These are phyloP conservation scores for Sordariomycetes sp. DNA, from an alignment of 2,329 filamentous ascomycete genomes.

Conservation along the genomic window DNA sequence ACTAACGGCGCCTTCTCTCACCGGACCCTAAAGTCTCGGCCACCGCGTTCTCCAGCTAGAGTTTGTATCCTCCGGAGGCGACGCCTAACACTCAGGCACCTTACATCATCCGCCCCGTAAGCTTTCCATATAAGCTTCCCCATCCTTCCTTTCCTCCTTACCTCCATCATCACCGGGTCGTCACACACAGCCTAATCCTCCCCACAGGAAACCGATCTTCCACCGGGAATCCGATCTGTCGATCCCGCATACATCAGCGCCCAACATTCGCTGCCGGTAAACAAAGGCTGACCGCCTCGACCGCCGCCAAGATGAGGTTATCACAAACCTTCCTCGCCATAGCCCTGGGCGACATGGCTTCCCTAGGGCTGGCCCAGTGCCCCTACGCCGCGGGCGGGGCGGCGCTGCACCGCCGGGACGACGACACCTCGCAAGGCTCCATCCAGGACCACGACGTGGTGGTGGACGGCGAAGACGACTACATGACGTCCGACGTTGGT, in stretches of 20 bases:
- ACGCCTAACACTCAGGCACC: neutral
- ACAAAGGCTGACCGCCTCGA: neutral
- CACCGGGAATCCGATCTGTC: neutral
- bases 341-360: slow-evolving; percentile 8
- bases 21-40: neutral
- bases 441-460: slow-evolving; percentile 27
- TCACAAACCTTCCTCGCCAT: neutral
- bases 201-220: too few species aligned
- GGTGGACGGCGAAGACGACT: slow-evolving; percentile 39
- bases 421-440: slow-evolving; percentile 17
- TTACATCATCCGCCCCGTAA: neutral
- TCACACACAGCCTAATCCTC: too few species aligned
- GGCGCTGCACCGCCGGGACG: neutral
- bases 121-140: neutral
- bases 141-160: neutral
- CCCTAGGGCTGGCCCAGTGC: slow-evolving; percentile 18
- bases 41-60: neutral
- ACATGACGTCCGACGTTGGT: slow-evolving; percentile 56
- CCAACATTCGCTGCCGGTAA: neutral
- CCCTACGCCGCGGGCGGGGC: slow-evolving; percentile 15
- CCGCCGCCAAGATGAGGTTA: neutral
- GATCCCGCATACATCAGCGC: neutral
- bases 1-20: neutral
- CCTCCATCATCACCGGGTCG: neutral
- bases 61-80: neutral